Evolutionary conservation across 371 early-diverging fungal species (phyloP).

Genomic region (Parasitella parasitica): DNA sequence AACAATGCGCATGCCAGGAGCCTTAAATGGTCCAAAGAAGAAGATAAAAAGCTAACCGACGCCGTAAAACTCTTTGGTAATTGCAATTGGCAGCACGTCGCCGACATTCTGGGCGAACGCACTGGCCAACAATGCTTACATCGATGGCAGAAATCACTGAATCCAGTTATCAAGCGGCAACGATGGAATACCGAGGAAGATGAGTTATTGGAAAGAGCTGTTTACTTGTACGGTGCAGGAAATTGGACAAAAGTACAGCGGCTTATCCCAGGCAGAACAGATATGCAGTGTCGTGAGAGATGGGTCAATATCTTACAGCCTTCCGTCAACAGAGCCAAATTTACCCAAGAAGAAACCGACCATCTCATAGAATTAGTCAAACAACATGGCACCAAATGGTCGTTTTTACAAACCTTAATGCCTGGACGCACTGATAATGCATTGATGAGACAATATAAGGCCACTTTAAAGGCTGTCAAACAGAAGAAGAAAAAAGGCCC

Average conservation of each 20-base stretch:
- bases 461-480: not conserved
- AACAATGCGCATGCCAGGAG: conserved; percentile 20
- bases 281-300: conserved; percentile 88
- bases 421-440: conserved; percentile 43
- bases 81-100: conserved; percentile 70
- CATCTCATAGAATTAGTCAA: conserved; percentile 14
- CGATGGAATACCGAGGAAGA: conserved; percentile 82
- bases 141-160: conserved; percentile 76
- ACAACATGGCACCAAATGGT: conserved; percentile 36
- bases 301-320: conserved; percentile 76
- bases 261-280: conserved; percentile 76
- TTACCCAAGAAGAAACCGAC: conserved; percentile 48
- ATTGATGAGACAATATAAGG: conserved; percentile 18
- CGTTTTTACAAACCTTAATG: conserved; percentile 22
- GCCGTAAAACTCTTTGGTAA: conserved; percentile 65
- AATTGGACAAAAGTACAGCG: conserved; percentile 77
- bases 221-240: conserved; percentile 65
- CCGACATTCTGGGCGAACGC: conserved; percentile 66
- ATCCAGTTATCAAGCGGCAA: conserved; percentile 74
- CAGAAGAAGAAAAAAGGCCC: not conserved
- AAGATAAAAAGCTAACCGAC: conserved; percentile 56
- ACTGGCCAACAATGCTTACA: conserved; percentile 83
- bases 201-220: conserved; percentile 61
- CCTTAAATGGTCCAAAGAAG: conserved; percentile 62
- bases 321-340: conserved; percentile 50